Percentiles rank a stretch among this genome's conserved stretches.
phyloP scores from a whole-genome alignment of 2,329 filamentous ascomycete species.

The Sclerotinia sclerotiorum region DNA sequence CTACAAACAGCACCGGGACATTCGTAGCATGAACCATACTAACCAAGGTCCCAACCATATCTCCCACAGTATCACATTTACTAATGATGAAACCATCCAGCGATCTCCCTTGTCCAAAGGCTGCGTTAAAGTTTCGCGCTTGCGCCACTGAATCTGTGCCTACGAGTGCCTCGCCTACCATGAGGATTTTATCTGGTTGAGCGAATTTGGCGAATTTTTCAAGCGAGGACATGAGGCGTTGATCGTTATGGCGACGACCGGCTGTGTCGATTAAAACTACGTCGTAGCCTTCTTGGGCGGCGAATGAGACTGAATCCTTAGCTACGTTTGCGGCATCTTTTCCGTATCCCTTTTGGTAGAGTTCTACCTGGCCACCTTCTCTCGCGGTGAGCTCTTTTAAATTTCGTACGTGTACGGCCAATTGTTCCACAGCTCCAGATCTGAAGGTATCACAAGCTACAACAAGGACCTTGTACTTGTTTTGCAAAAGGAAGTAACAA shows the following conservation, averaged over 20 bases:
- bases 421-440: constrained; percentile 93
- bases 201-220: constrained; percentile 98
- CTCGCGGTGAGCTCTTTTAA: constrained; percentile 83
- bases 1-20: constrained; percentile 92
- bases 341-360: constrained; percentile 97
- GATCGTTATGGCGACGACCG: constrained; percentile 90
- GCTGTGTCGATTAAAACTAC: constrained; percentile 97
- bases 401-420: constrained; percentile 92
- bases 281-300: constrained; percentile 73
- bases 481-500: constrained; percentile 95
- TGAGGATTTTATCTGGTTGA: constrained; percentile 95
- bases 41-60: constrained; percentile 85
- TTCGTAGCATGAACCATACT: constrained; percentile 97
- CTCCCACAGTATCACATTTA: constrained; percentile 98
- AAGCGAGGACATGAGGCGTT: constrained; percentile 89
- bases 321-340: constrained; percentile 96
- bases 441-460: constrained; percentile 96
- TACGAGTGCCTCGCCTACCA: constrained; percentile 89
- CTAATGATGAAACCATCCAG: constrained; percentile 98
- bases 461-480: constrained; percentile 92
- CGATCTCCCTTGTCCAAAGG: constrained; percentile 76
- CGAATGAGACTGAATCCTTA: constrained; percentile 85
- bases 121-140: constrained; percentile 91
- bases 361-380: constrained; percentile 80
- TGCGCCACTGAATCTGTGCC: constrained; percentile 95